A percentile compares a stretch with the other conserved stretches of the same genome.
Conservation (phyloP, 495 filamentous ascomycete genomes). For the Cladorrhinum samala region DNA sequence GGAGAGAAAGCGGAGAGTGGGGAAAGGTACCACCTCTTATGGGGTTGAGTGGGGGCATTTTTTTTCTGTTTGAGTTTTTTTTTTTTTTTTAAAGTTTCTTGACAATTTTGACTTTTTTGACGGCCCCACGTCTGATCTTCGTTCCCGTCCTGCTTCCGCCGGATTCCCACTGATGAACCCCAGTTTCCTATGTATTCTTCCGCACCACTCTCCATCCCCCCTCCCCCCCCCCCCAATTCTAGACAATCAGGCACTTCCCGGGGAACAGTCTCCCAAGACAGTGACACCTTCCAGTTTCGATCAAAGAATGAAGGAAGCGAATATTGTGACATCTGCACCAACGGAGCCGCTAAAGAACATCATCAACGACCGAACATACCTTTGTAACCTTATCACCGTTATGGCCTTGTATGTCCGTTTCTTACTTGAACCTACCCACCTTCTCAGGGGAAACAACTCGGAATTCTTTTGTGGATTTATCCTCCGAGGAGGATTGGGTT, state of each 20-base stretch:
- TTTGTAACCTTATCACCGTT: not conserved
- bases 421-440: not conserved
- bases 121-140: constrained; percentile 1
- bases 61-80: too few species aligned
- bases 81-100: not conserved
- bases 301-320: not conserved
- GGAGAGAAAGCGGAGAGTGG: too few species aligned
- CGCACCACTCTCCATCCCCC: not conserved
- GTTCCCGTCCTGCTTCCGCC: not conserved
- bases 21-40: too few species aligned
- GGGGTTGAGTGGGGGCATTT: not conserved
- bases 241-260: not conserved
- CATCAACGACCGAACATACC: too few species aligned
- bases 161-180: not conserved
- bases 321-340: not conserved
- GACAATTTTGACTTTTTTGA: too few species aligned
- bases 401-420: not conserved
- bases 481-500: too few species aligned
- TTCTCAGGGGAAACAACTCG: not conserved
- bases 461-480: not conserved
- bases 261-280: not conserved
- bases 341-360: not conserved
- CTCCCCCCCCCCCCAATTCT: not conserved
- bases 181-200: not conserved
- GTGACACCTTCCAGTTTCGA: constrained; percentile 2